Evolutionary conservation across 768 basidiomycete species (phyloP).

Genomic region (Boletus fagicola): DNA sequence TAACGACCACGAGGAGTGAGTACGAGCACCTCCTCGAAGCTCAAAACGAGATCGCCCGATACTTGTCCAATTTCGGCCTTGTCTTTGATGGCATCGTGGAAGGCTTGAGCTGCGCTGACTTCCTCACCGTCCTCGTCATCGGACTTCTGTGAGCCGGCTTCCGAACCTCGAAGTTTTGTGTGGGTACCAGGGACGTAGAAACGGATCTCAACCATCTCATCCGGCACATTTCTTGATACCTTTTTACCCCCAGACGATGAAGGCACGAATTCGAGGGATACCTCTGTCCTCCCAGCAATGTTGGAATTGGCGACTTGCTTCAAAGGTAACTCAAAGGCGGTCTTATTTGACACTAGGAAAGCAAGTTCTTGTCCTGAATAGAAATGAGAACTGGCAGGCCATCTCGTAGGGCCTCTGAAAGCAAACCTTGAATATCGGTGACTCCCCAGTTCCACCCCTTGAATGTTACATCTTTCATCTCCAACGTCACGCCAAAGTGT

Average conservation of each 20-base stretch:
- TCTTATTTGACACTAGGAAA: slow-evolving; percentile 85
- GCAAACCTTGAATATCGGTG: slow-evolving; percentile 86
- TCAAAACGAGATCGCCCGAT: slow-evolving; percentile 86
- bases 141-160: slow-evolving; percentile 71
- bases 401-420: neutral
- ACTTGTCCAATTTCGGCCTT: slow-evolving; percentile 93
- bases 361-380: slow-evolving; percentile 81
- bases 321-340: slow-evolving; percentile 87
- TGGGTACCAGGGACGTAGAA: slow-evolving; percentile 90
- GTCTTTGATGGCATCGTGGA: slow-evolving; percentile 96
- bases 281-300: slow-evolving; percentile 95
- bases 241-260: slow-evolving; percentile 46
- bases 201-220: slow-evolving; percentile 94
- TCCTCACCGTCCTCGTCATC: slow-evolving; percentile 72
- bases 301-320: slow-evolving; percentile 91
- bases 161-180: slow-evolving; percentile 60
- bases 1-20: slow-evolving; percentile 95
- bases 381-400: slow-evolving; percentile 1
- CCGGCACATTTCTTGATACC: slow-evolving; percentile 44
- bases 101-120: slow-evolving; percentile 89
- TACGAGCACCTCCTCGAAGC: slow-evolving; percentile 93
- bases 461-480: slow-evolving; percentile 81
- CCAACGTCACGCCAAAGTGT: slow-evolving; percentile 81
- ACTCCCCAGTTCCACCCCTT: slow-evolving; percentile 99
- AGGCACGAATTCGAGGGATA: slow-evolving; percentile 91